These are phyloP conservation scores for Taxillus chinensis DNA, from an alignment of 164 flowering plant genomes.

Conservation along the genomic window DNA sequence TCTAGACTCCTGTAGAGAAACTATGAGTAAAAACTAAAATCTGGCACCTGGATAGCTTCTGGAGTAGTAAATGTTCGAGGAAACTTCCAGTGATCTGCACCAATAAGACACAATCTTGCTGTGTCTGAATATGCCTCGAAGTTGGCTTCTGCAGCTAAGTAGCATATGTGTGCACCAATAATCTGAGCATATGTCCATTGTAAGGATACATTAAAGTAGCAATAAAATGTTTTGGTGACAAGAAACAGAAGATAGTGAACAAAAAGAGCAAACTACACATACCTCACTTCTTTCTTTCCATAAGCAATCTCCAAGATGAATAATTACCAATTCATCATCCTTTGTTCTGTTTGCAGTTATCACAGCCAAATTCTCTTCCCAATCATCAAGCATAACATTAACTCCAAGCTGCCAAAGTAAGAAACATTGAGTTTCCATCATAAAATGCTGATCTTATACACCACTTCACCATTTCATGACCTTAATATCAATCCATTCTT, in stretches of 20 bases:
- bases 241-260: neutral
- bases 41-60: constrained; percentile 90
- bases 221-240: neutral
- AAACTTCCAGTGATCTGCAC: constrained; percentile 86
- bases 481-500: too few relatives aligned
- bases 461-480: too few relatives aligned
- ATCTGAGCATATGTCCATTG: constrained; percentile 32
- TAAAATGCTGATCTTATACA: too few relatives aligned
- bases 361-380: constrained; percentile 88
- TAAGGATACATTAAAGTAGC: constrained; percentile 9
- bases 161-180: constrained; percentile 88
- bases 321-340: constrained; percentile 80
- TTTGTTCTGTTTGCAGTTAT: constrained; percentile 84
- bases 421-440: neutral
- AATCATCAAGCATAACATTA: constrained; percentile 67
- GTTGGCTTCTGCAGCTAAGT: constrained; percentile 88
- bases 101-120: constrained; percentile 90
- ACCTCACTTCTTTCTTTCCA: constrained; percentile 90
- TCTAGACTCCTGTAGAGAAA: neutral
- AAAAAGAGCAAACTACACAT: constrained; percentile 6
- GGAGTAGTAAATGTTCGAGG: constrained; percentile 97
- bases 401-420: constrained; percentile 29
- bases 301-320: constrained; percentile 84
- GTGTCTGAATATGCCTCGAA: constrained; percentile 83
- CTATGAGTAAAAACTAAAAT: constrained; percentile 2